A percentile compares a stretch with the other conserved stretches of the same genome.
Conservation (phyloP, 805 yeast species). For the Tetrapisispora pingtungensis region DNA sequence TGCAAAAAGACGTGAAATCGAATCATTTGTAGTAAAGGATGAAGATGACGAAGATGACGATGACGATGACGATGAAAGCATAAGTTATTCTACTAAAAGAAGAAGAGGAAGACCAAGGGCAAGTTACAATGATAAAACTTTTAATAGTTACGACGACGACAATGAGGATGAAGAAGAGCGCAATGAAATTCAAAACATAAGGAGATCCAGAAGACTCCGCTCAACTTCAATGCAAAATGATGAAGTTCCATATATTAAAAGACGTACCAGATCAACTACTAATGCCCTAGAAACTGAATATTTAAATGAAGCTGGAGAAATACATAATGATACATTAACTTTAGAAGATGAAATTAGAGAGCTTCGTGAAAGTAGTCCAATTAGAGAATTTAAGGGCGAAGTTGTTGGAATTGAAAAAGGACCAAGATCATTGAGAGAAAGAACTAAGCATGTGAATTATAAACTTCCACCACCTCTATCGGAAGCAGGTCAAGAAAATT, state of each 20-base stretch:
- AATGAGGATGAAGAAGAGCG: constrained; percentile 10
- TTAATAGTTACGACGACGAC: constrained; percentile 3
- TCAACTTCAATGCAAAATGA: constrained; percentile 8
- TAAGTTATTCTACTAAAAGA: not conserved
- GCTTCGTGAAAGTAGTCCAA: constrained; percentile 50
- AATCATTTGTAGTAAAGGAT: constrained; percentile 23
- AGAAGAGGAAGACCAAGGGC: constrained; percentile 2
- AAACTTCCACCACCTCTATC: constrained; percentile 72
- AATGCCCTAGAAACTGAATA: constrained; percentile 16
- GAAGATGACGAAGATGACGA: constrained; percentile 21
- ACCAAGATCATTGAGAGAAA: constrained; percentile 45
- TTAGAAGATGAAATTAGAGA: constrained; percentile 59
- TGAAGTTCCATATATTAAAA: constrained; percentile 15
- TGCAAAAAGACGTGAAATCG: constrained; percentile 15
- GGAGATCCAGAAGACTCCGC: constrained; percentile 7
- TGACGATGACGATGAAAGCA: constrained; percentile 17
- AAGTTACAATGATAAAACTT: constrained; percentile 1
- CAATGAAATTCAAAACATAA: constrained; percentile 5
- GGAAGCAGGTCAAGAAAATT: constrained; percentile 28
- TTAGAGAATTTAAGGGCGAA: constrained; percentile 28
- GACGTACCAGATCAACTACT: constrained; percentile 16
- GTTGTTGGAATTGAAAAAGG: constrained; percentile 2
- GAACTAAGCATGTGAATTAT: constrained; percentile 71
- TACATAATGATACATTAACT: constrained; percentile 23
- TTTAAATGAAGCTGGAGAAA: constrained; percentile 18